Conservation (phyloP, 371 early-diverging fungal species). For the Mucor piriformis region DNA sequence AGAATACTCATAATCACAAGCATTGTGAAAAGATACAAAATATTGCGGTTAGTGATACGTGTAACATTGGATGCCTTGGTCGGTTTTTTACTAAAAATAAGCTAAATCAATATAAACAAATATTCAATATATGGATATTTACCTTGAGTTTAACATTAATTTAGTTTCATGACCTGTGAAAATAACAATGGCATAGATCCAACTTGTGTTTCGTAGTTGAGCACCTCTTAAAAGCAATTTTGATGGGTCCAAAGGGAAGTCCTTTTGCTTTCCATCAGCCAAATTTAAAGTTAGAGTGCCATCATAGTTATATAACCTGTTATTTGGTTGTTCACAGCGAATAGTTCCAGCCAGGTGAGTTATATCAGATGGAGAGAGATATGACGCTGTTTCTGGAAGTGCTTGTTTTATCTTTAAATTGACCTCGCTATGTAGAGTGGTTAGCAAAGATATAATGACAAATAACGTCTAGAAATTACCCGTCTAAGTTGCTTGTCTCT, state of each 20-base stretch:
- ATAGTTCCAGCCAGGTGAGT: conserved; percentile 59
- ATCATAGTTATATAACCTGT: conserved; percentile 85
- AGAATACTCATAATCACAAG: conserved; percentile 81
- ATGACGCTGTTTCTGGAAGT: conserved; percentile 67
- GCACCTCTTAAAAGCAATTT: conserved; percentile 83
- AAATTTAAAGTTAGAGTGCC: conserved; percentile 61
- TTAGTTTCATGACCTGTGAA: conserved; percentile 93
- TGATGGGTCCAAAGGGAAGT: conserved; percentile 75
- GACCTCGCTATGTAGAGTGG: conserved; percentile 68
- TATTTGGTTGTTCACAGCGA: conserved; percentile 84
- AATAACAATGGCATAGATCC: conserved; percentile 83
- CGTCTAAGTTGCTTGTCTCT: conserved; percentile 96
- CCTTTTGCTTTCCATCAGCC: conserved; percentile 48
- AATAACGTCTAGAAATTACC: conserved; percentile 44
- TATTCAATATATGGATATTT: not conserved
- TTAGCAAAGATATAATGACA: not conserved
- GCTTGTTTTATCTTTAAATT: conserved; percentile 93
- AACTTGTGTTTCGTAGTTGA: conserved; percentile 79
- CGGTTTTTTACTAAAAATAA: conserved; percentile 44
- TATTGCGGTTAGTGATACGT: conserved; percentile 89
- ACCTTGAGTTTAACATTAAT: conserved; percentile 84
- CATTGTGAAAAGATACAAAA: conserved; percentile 88
- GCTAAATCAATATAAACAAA: not conserved
- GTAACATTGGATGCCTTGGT: conserved; percentile 69
- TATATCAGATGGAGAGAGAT: conserved; percentile 63